Conservation (phyloP, 2,329 filamentous ascomycete genomes). For the Aspergillus flavus region DNA sequence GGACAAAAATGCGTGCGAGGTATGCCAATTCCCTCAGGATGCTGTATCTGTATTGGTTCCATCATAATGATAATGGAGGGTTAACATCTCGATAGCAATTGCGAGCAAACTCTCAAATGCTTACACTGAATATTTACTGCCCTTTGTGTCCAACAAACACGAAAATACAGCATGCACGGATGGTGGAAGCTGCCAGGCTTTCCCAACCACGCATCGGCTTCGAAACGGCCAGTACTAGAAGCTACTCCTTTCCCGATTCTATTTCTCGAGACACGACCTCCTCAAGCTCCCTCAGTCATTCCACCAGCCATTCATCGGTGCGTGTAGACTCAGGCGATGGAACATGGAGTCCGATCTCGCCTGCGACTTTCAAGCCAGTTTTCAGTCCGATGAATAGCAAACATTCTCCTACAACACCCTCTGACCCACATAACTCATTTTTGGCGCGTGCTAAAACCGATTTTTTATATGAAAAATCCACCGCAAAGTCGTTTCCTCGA, state of each 20-base stretch:
- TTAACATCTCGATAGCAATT: slow-evolving; percentile 16
- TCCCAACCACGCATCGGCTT: slow-evolving; percentile 20
- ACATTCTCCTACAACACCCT: slow-evolving; percentile 11
- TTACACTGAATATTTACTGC: slow-evolving; percentile 30
- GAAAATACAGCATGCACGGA: slow-evolving; percentile 36
- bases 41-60: background rate
- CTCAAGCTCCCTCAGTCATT: slow-evolving; percentile 28
- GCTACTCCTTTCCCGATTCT: slow-evolving; percentile 20
- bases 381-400: slow-evolving; percentile 21
- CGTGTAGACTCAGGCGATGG: slow-evolving; percentile 20
- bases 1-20: slow-evolving; percentile 36
- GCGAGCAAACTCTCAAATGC: slow-evolving; percentile 20
- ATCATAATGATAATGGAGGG: background rate
- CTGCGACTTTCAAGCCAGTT: slow-evolving; percentile 11
- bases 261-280: slow-evolving; percentile 22
- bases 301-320: slow-evolving; percentile 23
- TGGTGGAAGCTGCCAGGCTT: slow-evolving; percentile 37
- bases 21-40: slow-evolving; percentile 12
- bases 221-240: slow-evolving; percentile 21
- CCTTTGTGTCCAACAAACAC: slow-evolving; percentile 34
- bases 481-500: slow-evolving; percentile 19
- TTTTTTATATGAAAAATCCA: slow-evolving; percentile 19
- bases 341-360: slow-evolving; percentile 20
- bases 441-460: slow-evolving; percentile 12
- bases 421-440: slow-evolving; percentile 16